Evolutionary conservation across 805 yeast species (phyloP).

Genomic region (Yamadazyma olivae): DNA sequence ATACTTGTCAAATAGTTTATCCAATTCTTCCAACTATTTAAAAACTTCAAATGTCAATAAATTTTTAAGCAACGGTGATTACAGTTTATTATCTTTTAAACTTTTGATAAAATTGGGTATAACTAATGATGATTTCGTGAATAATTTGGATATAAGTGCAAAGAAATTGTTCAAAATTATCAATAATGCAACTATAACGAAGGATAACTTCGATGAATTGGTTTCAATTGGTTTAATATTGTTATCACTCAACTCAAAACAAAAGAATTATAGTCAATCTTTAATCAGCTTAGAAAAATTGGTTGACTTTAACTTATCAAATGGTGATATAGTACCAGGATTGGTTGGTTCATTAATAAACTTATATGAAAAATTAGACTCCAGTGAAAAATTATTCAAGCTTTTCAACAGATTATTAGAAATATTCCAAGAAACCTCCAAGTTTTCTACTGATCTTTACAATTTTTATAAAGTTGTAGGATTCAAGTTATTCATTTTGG

Average conservation of each 20-base stretch:
- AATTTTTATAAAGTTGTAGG: constrained; percentile 28
- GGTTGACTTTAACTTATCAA: constrained; percentile 10
- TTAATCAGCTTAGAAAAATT: constrained; percentile 33
- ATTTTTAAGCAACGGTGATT: constrained; percentile 26
- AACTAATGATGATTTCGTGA: constrained; percentile 22
- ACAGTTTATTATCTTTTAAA: constrained; percentile 26
- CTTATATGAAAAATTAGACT: constrained; percentile 46
- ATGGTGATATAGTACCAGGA: constrained; percentile 40
- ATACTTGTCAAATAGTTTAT: constrained; percentile 36
- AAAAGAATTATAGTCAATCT: constrained; percentile 27
- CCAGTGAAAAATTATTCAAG: constrained; percentile 25
- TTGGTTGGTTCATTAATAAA: constrained; percentile 48
- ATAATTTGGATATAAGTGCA: constrained; percentile 13
- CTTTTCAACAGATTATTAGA: constrained; percentile 15
- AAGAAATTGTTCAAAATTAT: constrained; percentile 21
- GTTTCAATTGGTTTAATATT: constrained; percentile 28
- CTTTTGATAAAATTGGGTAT: constrained; percentile 27
- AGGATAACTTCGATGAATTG: constrained; percentile 12
- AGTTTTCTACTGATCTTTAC: constrained; percentile 15
- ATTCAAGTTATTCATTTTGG: constrained; percentile 23
- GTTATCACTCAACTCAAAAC: constrained; percentile 20
- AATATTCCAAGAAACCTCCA: constrained; percentile 9
- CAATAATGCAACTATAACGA: constrained; percentile 4
- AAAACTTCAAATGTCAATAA: constrained; percentile 10
- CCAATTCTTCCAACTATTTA: constrained; percentile 22